phyloP scores from a whole-genome alignment of 768 basidiomycete species.

The Hygrocybe punicea region DNA sequence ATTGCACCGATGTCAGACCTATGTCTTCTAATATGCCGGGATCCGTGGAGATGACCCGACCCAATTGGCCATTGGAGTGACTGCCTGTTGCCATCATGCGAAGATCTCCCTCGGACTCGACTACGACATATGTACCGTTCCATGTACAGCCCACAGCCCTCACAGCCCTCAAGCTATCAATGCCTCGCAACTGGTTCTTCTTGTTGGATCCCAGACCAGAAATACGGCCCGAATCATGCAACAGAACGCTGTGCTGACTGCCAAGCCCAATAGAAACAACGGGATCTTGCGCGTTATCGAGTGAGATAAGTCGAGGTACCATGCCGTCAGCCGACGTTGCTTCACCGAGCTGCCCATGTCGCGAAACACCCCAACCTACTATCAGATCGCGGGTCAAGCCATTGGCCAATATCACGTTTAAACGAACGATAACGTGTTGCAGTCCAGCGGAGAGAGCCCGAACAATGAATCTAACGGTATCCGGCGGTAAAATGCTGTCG shows the following conservation, averaged over 20 bases:
- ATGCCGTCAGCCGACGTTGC: constrained; percentile 28
- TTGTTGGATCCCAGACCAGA: constrained; percentile 64
- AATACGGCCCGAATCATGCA: constrained; percentile 54
- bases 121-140: constrained; percentile 68
- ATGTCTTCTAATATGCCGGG: constrained; percentile 11
- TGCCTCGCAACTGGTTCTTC: constrained; percentile 59
- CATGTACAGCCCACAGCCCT: constrained; percentile 60
- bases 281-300: constrained; percentile 28
- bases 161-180: constrained; percentile 26
- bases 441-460: constrained; percentile 59
- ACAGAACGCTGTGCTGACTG: constrained; percentile 47
- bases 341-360: constrained; percentile 81
- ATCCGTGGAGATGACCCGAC: constrained; percentile 32
- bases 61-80: constrained; percentile 66
- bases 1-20: constrained; percentile 27
- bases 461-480: constrained; percentile 28
- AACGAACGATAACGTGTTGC: constrained; percentile 60
- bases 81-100: constrained; percentile 48
- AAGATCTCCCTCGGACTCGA: constrained; percentile 15
- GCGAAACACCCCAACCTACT: constrained; percentile 80
- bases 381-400: constrained; percentile 25
- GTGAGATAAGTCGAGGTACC: constrained; percentile 35
- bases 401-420: constrained; percentile 30
- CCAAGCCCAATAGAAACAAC: constrained; percentile 39
- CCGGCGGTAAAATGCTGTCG: constrained; percentile 34